Base-by-base conservation (phyloP, 805 yeast species). In the Grigorovia humatica region DNA sequence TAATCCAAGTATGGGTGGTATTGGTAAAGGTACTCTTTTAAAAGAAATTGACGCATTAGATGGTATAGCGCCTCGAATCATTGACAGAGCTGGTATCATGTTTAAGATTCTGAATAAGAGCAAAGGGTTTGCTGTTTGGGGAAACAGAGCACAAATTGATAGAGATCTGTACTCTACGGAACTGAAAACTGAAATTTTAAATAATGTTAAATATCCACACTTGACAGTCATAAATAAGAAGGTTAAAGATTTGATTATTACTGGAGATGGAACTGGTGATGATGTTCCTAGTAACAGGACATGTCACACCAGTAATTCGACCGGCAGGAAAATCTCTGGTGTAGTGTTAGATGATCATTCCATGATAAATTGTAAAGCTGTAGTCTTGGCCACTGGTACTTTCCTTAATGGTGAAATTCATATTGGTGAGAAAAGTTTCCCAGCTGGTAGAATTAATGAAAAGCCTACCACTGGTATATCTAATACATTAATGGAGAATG, bases 1-100 rank as follows among this genome's bases (percentile, higher is more conserved):
- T 67, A 93, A 93, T 65, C 99, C 99, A 9, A 89, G 87, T 44
- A 87, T 89, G 84, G 99, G 99, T 41, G 99, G 99, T 55, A 90
- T 93, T 51, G 99, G 99, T 0, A 93, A 93, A 63, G 99, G 99
- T 15, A 91, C 96, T 0, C 70, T 93, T 44, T 70, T 93, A 42
- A 78, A 88, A 57, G 99, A 93, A 69, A 88, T 93, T 13, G 99
- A 93, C 72, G 98, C 99, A 0, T 70, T 93, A 46, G 99, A 91
- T 66, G 99, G 99, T 9, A 85, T 91, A 0, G 81, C 95, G 4
- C 82, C 90, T 0, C 73, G 78, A 53, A 80, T 93, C n/a, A 89
- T 93, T 1, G 99, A 93, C 69, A 73, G 77, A 59, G 95, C 98
- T 0, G 99, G 98, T 0, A 85, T 90, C 32, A 96, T 90, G 65